phyloP scores from a whole-genome alignment of 2,329 filamentous ascomycete species.

The Aspergillus sp. region DNA sequence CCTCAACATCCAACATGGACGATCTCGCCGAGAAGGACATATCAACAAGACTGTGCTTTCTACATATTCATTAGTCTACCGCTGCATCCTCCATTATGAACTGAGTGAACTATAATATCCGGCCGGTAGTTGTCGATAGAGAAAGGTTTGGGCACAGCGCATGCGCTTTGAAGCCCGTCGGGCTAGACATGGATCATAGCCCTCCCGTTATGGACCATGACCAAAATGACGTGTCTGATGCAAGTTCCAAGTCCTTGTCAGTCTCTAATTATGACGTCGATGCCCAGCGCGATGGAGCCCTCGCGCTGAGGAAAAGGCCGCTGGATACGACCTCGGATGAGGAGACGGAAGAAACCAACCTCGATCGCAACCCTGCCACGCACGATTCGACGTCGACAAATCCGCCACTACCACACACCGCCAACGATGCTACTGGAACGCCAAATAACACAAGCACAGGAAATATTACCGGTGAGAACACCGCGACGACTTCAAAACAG shows the following conservation, averaged over 20 bases:
- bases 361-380: background rate
- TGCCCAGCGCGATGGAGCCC: conserved; percentile 12
- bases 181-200: conserved; percentile 1
- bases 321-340: conserved; percentile 6
- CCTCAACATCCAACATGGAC: conserved; percentile 1
- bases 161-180: conserved; percentile 11
- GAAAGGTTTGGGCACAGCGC: background rate
- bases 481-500: background rate
- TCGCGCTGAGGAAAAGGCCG: conserved; percentile 6
- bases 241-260: conserved; percentile 15
- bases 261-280: conserved; percentile 13
- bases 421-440: background rate
- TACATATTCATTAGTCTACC: background rate
- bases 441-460: no score
- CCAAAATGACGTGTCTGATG: conserved; percentile 19
- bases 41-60: background rate
- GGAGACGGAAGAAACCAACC: conserved; percentile 9
- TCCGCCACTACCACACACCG: background rate
- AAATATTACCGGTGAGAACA: background rate
- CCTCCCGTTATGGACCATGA: conserved; percentile 31
- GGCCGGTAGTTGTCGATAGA: background rate
- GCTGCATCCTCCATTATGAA: conserved; percentile 9
- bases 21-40: background rate
- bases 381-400: background rate
- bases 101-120: conserved; percentile 2